Evolutionary conservation across 1,284 basidiomycete genomes (phyloP).

Genomic region (Cryptococcus sp.): DNA sequence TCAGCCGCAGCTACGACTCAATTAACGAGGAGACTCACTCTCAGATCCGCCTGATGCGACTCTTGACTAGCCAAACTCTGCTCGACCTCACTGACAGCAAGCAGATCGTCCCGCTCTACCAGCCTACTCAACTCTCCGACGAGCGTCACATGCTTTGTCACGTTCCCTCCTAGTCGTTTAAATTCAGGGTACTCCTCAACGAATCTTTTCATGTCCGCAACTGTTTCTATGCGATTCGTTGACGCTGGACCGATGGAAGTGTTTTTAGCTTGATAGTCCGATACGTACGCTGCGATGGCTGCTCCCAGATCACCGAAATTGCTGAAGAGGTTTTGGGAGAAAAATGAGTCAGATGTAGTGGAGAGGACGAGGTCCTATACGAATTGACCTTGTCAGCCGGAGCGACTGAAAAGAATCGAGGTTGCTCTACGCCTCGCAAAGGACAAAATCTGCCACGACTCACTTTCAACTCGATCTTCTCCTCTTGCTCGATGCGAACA

Average conservation of each 20-base stretch:
- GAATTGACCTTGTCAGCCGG: constrained; percentile 3
- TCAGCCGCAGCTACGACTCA: neutral
- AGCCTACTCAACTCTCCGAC: constrained; percentile 93
- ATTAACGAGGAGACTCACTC: constrained; percentile 57
- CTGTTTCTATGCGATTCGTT: constrained; percentile 86
- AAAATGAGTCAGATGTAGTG: constrained; percentile 90
- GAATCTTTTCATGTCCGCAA: constrained; percentile 95
- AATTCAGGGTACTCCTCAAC: constrained; percentile 99
- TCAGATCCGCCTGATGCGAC: constrained; percentile 75
- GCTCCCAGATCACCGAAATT: constrained; percentile 98
- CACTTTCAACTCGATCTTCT: constrained; percentile 80
- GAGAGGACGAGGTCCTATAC: constrained; percentile 90
- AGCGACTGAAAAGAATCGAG: no score
- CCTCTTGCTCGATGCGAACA: constrained; percentile 83
- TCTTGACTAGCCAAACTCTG: constrained; percentile 93
- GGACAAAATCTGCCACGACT: constrained; percentile 33
- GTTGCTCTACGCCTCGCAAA: no score
- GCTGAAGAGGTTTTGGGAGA: constrained; percentile 83
- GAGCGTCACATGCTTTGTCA: constrained; percentile 95
- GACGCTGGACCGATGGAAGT: constrained; percentile 57
- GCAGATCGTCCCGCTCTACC: constrained; percentile 78
- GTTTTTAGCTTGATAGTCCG: constrained; percentile 86
- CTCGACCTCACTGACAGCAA: constrained; percentile 92
- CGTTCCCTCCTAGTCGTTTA: constrained; percentile 92
- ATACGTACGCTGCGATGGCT: constrained; percentile 88